A percentile compares a stretch with the other conserved stretches of the same genome.
Conservation (phyloP, 257 asterid species). For the Euphrasia confusa region DNA sequence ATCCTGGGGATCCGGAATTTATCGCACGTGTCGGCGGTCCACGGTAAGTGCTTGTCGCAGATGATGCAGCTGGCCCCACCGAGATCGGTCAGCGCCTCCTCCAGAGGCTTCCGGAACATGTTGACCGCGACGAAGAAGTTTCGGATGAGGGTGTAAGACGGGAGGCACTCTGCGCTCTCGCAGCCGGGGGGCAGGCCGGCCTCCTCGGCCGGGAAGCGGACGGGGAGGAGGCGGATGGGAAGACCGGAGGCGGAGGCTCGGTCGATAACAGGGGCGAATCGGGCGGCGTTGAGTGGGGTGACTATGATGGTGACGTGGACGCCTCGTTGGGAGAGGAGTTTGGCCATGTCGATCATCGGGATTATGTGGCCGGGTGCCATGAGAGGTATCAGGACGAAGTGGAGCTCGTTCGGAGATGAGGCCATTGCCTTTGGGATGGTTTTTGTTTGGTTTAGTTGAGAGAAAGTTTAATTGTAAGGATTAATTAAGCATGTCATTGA, state of each 20-base stretch:
- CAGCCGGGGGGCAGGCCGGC: slow-evolving; percentile 46
- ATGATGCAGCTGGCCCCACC: slow-evolving; percentile 37
- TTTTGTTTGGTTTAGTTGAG: too few relatives aligned
- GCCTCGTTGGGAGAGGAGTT: slow-evolving; percentile 29
- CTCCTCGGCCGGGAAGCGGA: slow-evolving; percentile 35
- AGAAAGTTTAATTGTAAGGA: too few relatives aligned
- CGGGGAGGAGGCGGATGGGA: slow-evolving; percentile 28
- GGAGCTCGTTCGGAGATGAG: not conserved
- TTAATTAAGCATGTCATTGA: too few relatives aligned
- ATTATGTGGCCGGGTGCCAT: slow-evolving; percentile 43
- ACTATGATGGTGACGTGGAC: slow-evolving; percentile 28
- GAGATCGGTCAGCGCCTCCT: slow-evolving; percentile 23
- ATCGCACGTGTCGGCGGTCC: slow-evolving; percentile 36
- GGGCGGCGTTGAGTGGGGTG: slow-evolving; percentile 36
- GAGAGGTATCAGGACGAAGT: slow-evolving; percentile 20
- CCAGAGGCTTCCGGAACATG: slow-evolving; percentile 33
- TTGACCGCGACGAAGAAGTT: slow-evolving; percentile 36
- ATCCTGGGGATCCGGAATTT: slow-evolving; percentile 37
- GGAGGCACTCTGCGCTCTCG: slow-evolving; percentile 42
- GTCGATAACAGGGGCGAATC: slow-evolving; percentile 28
- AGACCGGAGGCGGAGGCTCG: slow-evolving; percentile 37
- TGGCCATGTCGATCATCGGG: slow-evolving; percentile 47
- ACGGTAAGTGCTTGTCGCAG: slow-evolving; percentile 37
- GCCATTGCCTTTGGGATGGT: slow-evolving; percentile 7
- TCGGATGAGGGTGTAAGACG: slow-evolving; percentile 26